A percentile compares a stretch with the other conserved stretches of the same genome.
phyloP scores from a whole-genome alignment of 371 early-diverging fungal species.

The Mortierella sp. region DNA sequence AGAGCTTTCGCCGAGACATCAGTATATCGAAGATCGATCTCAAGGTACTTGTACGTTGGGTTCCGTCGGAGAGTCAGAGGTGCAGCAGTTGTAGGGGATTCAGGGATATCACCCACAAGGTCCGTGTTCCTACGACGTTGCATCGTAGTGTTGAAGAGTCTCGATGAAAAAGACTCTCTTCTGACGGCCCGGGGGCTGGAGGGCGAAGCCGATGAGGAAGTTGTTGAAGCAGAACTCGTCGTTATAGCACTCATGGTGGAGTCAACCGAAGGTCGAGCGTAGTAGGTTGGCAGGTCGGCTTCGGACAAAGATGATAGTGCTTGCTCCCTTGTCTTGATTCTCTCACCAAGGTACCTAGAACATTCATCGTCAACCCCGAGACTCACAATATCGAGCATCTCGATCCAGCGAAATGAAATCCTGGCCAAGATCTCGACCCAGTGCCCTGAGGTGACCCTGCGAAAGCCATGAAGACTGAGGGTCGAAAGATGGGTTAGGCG shows the following conservation, averaged over 20 bases:
- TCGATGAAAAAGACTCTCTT: conserved; percentile 11
- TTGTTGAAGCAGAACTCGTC: background rate
- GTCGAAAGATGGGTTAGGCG: conserved; percentile 29
- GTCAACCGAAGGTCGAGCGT: background rate
- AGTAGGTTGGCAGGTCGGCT: background rate
- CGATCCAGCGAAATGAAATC: conserved; percentile 39
- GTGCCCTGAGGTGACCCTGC: conserved; percentile 23
- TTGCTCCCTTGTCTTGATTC: conserved; percentile 20
- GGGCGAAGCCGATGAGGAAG: background rate
- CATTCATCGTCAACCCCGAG: conserved; percentile 32
- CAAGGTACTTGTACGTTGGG: conserved; percentile 37
- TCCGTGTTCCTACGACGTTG: background rate
- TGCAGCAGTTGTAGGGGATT: background rate
- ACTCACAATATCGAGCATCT: conserved; percentile 41
- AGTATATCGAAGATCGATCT: conserved; percentile 49
- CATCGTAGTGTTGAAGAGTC: conserved; percentile 2
- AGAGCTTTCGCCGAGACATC: conserved; percentile 34
- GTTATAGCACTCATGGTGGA: background rate
- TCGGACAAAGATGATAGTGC: background rate
- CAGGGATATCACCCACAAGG: background rate
- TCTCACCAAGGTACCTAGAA: conserved; percentile 23
- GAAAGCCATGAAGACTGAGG: conserved; percentile 39
- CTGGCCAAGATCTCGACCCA: conserved; percentile 38
- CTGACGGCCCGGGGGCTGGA: background rate
- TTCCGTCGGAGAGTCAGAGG: background rate